Evolutionary conservation across 78 protist species (phyloP).

Genomic region (Dictyostelium firmibasis): DNA sequence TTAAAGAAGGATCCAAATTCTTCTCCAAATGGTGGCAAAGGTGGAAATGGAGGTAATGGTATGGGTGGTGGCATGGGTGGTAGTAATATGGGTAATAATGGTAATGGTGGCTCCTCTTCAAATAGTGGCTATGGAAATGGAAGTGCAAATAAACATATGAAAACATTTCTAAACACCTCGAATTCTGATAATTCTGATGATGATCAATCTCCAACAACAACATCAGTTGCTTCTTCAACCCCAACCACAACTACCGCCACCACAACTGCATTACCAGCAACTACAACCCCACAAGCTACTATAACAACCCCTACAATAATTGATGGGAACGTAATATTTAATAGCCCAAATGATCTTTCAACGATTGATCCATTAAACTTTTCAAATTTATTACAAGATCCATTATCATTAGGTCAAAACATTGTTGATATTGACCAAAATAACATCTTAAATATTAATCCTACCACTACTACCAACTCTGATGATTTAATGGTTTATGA

Average conservation of each 20-base stretch:
- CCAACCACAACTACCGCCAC: neutral
- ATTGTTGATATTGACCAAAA: neutral
- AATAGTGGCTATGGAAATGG: neutral
- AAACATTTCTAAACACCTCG: neutral
- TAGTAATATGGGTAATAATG: neutral
- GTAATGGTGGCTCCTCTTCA: neutral
- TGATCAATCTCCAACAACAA: neutral
- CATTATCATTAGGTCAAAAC: neutral
- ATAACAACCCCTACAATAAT: neutral
- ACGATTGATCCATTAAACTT: neutral
- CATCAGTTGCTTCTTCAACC: neutral
- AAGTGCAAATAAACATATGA: slow-evolving; percentile 9
- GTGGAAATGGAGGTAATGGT: neutral
- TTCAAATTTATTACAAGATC: neutral
- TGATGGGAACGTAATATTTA: neutral
- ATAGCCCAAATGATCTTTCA: neutral
- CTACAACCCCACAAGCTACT: neutral
- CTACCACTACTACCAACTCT: neutral
- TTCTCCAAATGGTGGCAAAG: slow-evolving; percentile 15
- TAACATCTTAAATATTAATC: neutral
- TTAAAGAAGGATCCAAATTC: slow-evolving; percentile 36
- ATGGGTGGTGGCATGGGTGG: neutral
- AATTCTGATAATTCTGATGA: neutral
- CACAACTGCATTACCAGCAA: no score
- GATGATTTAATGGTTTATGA: neutral